Evolutionary conservation across 768 basidiomycete species (phyloP).

Genomic region (Lepiota brunneoincarnata): DNA sequence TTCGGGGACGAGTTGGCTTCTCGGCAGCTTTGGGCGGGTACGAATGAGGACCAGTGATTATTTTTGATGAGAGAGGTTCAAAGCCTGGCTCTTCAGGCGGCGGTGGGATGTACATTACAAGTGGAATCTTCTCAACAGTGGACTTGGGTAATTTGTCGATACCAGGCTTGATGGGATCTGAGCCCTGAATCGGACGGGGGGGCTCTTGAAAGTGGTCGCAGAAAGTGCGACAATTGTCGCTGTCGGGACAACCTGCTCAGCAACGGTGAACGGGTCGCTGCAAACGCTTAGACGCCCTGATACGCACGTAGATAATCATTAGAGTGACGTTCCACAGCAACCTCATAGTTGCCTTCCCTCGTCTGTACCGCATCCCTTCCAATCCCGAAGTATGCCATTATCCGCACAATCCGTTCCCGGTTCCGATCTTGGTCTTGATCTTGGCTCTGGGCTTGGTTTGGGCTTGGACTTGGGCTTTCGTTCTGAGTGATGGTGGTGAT

Average conservation of each 20-base stretch:
- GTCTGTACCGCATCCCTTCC: slow-evolving; percentile 49
- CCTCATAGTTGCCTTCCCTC: slow-evolving; percentile 51
- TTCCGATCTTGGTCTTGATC: not conserved
- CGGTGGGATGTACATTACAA: slow-evolving; percentile 83
- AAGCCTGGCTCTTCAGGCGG: slow-evolving; percentile 52
- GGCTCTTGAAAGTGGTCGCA: slow-evolving; percentile 43
- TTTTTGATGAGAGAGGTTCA: slow-evolving; percentile 29
- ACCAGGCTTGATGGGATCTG: slow-evolving; percentile 71
- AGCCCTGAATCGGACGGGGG: slow-evolving; percentile 76
- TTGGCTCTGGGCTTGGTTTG: slow-evolving; percentile 7
- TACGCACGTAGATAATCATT: slow-evolving; percentile 47
- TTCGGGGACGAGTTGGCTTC: slow-evolving; percentile 24
- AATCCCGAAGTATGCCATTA: slow-evolving; percentile 45
- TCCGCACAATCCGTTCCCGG: not conserved
- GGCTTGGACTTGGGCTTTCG: not conserved
- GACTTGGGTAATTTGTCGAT: slow-evolving; percentile 71
- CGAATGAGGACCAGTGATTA: slow-evolving; percentile 47
- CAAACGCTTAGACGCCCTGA: slow-evolving; percentile 1
- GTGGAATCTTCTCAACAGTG: slow-evolving; percentile 74
- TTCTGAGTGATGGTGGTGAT: not conserved
- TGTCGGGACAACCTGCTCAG: slow-evolving; percentile 45
- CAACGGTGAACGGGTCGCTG: not conserved
- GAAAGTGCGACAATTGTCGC: slow-evolving; percentile 48
- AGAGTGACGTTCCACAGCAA: slow-evolving; percentile 49
- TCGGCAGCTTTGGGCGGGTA: slow-evolving; percentile 57